Evolutionary conservation across 345 rosid species (phyloP), one percentile per base, ranked within the genome.

Genomic region (Nephelium lappaceum): DNA sequence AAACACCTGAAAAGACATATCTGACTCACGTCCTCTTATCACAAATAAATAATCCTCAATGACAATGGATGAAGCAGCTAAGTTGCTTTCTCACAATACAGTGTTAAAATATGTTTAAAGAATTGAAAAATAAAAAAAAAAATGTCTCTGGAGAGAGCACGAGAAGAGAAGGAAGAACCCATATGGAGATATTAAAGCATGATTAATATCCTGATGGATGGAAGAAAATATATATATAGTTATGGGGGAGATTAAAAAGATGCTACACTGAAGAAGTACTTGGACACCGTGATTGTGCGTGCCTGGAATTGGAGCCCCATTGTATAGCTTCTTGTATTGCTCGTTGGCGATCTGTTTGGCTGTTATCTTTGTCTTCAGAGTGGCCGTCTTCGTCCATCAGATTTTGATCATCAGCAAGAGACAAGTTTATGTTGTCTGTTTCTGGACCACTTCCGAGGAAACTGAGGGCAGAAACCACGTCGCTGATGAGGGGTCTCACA

Each of bases 401-500:
- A 5, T 45, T 16, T 9, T 41, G 8, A 16, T 64, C 51, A 1
- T 53, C 64, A 5, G 78, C 71, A 23, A 51, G 27, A 19, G 64
- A 8, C 64, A 12, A 1, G 58, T n/a, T 55, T 21, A 18, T 27
- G 21, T 6, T 47, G 11, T 36, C 74, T n/a, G 36, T 42, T 71
- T 75, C 78, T 1, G 85, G 81, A 62, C 81, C 71, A 5, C 72
- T 78, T 80, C 92, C 91, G 3, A 92, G 89, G 86, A 88, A 88
- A 68, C 90, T 92, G 2, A 96, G 97, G 53, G 97, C 95, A 0
- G 83, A 83, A 19, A 93, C 99, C 4, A 93, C 95, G 19, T 96
- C 98, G 25, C 91, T 88, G 70, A 93, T 96, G 72, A 87, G 72
- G 6, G 99, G 98, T 8, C 99, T 89, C n/a, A 79, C 93, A 0